Conservation (phyloP, 2,329 filamentous ascomycete species). For the Helotiales sp. region DNA sequence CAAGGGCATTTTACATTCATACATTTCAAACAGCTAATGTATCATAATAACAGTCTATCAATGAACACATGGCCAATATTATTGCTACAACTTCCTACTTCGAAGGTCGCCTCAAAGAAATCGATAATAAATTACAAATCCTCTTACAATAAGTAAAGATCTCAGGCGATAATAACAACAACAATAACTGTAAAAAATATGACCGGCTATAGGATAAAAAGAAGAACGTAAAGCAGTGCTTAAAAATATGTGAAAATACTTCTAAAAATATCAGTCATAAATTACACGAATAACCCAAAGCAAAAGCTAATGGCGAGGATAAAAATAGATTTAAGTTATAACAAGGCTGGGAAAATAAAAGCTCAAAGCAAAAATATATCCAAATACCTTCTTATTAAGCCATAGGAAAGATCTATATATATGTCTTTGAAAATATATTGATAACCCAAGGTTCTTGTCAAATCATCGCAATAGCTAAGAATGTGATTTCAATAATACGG, state of each 20-base stretch:
- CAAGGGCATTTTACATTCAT: background rate
- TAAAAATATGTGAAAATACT: background rate
- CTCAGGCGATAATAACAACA: background rate
- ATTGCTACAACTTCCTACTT: background rate
- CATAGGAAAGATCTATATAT: background rate
- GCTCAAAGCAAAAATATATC: background rate
- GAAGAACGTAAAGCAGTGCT: background rate
- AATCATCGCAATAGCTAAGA: background rate
- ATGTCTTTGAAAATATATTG: background rate
- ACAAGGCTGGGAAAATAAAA: background rate
- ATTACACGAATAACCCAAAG: background rate
- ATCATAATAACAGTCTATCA: background rate
- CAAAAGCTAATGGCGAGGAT: background rate
- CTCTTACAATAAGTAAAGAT: background rate
- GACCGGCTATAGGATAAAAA: background rate
- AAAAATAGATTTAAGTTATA: background rate
- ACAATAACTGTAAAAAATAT: background rate
- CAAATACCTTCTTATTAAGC: background rate
- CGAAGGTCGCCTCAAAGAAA: background rate
- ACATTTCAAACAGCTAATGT: background rate
- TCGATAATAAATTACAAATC: background rate
- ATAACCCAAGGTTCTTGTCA: slow-evolving; percentile 1
- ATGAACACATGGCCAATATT: background rate
- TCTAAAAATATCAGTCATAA: background rate
- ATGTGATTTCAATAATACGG: background rate